Evolutionary conservation across 352 stramenopile species (phyloP).

Genomic region (Phytophthora sp.): DNA sequence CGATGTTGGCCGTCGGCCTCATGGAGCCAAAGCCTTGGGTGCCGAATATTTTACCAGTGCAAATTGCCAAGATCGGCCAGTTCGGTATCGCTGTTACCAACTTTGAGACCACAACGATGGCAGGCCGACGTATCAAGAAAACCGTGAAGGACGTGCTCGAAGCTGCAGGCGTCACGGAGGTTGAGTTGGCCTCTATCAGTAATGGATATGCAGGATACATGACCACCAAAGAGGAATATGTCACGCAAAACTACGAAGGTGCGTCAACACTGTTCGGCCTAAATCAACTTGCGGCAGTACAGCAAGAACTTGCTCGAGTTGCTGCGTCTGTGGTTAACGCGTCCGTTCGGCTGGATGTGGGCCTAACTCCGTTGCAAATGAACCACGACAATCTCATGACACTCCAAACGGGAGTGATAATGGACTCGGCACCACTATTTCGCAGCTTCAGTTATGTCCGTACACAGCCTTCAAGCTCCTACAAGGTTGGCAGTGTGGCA

Average conservation of each 20-base stretch:
- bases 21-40: constrained; percentile 51
- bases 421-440: constrained; percentile 31
- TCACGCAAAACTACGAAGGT: constrained; percentile 71
- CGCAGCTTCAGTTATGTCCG: constrained; percentile 35
- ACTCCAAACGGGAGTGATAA: constrained; percentile 41
- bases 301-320: constrained; percentile 55
- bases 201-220: constrained; percentile 76
- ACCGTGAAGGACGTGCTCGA: constrained; percentile 36
- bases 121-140: constrained; percentile 49
- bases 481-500: constrained; percentile 39
- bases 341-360: constrained; percentile 29
- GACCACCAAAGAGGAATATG: constrained; percentile 70
- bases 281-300: constrained; percentile 63
- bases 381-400: constrained; percentile 39
- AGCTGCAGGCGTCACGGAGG: constrained; percentile 36
- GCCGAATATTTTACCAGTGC: constrained; percentile 56
- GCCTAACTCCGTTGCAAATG: constrained; percentile 41
- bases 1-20: constrained; percentile 44
- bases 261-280: constrained; percentile 75
- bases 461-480: constrained; percentile 27
- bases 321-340: constrained; percentile 34
- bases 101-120: constrained; percentile 73
- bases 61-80: constrained; percentile 61
- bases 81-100: constrained; percentile 55
- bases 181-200: constrained; percentile 56